Evolutionary conservation across 257 asterid genomes (phyloP).

Genomic region (Eucommia ulmoides): DNA sequence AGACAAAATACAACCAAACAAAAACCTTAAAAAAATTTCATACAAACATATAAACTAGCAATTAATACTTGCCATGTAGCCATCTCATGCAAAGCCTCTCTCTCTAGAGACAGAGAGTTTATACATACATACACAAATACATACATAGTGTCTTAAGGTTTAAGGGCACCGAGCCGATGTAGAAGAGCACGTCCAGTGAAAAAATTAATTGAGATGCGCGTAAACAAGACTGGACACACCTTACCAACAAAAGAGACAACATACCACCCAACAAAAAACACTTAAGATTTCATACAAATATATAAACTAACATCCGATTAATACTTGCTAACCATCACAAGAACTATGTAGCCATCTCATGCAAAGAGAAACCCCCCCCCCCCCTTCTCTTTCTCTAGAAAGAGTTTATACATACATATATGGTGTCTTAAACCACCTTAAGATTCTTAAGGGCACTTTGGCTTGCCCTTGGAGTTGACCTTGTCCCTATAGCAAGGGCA

Average conservation of each 20-base stretch:
- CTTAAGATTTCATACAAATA: too few relatives aligned
- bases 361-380: too few relatives aligned
- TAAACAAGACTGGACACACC: too few relatives aligned
- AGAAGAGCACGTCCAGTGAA: not conserved
- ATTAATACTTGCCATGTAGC: not conserved
- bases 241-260: too few relatives aligned
- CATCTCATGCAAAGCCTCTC: not conserved
- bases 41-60: not conserved
- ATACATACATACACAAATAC: not conserved
- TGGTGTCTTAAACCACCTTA: too few relatives aligned
- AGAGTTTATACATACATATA: too few relatives aligned
- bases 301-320: too few relatives aligned
- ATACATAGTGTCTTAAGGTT: not conserved
- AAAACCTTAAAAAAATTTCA: not conserved
- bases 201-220: not conserved
- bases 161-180: not conserved
- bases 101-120: not conserved
- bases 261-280: too few relatives aligned
- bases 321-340: too few relatives aligned
- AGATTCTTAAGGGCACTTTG: not conserved
- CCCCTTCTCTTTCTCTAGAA: too few relatives aligned
- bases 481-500: not conserved
- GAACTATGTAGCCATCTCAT: too few relatives aligned
- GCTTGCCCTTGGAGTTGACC: not conserved
- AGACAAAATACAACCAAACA: too few relatives aligned